A percentile compares a stretch with the other conserved stretches of the same genome.
phyloP scores from a whole-genome alignment of 1,139 yeast species.

The Hemisphaericaspora subhashii region DNA sequence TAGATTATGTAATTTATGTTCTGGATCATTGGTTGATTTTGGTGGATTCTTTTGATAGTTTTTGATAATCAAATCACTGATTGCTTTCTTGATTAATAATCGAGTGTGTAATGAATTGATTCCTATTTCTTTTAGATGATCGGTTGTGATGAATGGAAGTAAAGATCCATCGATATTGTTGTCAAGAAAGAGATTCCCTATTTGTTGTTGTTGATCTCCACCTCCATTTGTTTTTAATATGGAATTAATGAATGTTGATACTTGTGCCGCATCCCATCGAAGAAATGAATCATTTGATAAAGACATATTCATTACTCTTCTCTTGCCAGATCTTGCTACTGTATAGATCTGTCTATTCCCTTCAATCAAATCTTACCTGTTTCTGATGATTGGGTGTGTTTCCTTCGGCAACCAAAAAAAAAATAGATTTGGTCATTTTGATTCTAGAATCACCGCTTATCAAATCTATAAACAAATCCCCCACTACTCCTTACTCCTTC shows the following conservation, averaged over 20 bases:
- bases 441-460: no score
- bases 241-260: constrained; percentile 34
- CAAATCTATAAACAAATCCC: no score
- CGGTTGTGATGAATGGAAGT: constrained; percentile 57
- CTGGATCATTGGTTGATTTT: constrained; percentile 30
- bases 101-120: constrained; percentile 42
- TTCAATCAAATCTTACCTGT: no score
- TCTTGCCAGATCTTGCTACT: no score
- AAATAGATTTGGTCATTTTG: no score
- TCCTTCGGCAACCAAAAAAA: no score
- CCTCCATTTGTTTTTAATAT: constrained; percentile 19
- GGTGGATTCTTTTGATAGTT: constrained; percentile 35
- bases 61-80: constrained; percentile 44
- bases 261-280: constrained; percentile 52
- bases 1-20: constrained; percentile 28
- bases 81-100: constrained; percentile 47
- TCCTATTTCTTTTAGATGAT: constrained; percentile 63
- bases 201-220: constrained; percentile 22
- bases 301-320: constrained; percentile 16
- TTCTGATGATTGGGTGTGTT: no score
- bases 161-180: constrained; percentile 65
- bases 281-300: constrained; percentile 37
- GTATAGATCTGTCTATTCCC: no score
- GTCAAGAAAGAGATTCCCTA: constrained; percentile 41
- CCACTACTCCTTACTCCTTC: not conserved